Evolutionary conservation across 768 basidiomycete species (phyloP), one percentile per base, ranked within the genome.

Genomic region (Kwoniella europaea): DNA sequence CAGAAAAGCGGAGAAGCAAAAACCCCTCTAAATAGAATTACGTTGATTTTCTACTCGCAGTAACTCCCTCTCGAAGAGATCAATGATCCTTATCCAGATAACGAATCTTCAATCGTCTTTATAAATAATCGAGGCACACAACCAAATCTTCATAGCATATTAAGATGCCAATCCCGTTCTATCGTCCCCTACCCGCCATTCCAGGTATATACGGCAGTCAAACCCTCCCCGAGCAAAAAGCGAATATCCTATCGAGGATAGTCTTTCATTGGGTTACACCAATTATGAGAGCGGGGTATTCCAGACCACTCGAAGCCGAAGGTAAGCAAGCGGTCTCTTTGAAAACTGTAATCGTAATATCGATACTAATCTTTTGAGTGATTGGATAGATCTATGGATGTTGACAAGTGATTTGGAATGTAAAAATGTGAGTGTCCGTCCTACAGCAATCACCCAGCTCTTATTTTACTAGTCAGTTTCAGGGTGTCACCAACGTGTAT

Each of bases 261-360:
- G 52, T 76, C 63, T 79, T 77, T 63, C 74, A 75, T 10, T 79
- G 78, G 78, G 64, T 79, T 13, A 72, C 76, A 5, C 78, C 78
- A 1, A 72, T 79, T 44, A 63, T 79, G 56, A 74, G 72, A 67
- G 73, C 71, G 1, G 78, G 78, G 1, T 72, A 71, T 29, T 75
- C 78, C 2, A 58, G 78, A 42, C 76, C 78, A 6, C 58, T 79
- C 3, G 70, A 79, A 54, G 60, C 57, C 16, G 73, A 74, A 13
- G 73, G 71, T 69, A 35, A 65, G 71, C 63, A 15, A 7, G 18
- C 15, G 2, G 15, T 55, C 63, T 15, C n/a, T 27, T 13, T 13
- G 16, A 24, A 10, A 3, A 2, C 16, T 16, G 42, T 0, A 50
- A 29, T 29, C 5, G 29, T 4, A 53, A 15, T 13, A 24, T 5